phyloP scores from a whole-genome alignment of 129 eudicot species.

The Apium graveolens region DNA sequence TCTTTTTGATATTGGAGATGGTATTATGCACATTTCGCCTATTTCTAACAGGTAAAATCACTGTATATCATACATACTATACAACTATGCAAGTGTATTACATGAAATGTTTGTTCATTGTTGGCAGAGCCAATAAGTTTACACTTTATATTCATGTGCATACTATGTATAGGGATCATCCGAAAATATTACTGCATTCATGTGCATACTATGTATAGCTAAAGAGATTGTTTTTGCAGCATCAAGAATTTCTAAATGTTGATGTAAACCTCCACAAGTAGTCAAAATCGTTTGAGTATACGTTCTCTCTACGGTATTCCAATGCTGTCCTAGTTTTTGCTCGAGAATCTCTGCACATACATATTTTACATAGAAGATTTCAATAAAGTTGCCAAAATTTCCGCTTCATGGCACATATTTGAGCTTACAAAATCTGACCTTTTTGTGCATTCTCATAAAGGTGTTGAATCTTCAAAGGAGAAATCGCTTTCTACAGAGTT shows the following conservation, averaged over 20 bases:
- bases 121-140: neutral
- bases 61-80: no score
- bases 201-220: no score
- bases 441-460: slow-evolving; percentile 5
- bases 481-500: slow-evolving; percentile 31
- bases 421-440: slow-evolving; percentile 30
- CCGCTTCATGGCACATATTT: neutral
- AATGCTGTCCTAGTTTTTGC: neutral
- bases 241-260: neutral
- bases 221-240: neutral
- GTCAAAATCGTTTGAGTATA: neutral
- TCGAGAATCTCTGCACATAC: neutral
- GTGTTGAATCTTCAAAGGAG: slow-evolving; percentile 21
- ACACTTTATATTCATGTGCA: no score
- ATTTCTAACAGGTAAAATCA: no score
- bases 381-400: neutral
- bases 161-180: no score
- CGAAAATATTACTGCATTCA: no score
- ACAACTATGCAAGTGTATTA: no score
- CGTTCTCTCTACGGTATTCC: neutral
- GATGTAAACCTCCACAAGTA: neutral
- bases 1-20: no score
- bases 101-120: no score
- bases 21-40: no score
- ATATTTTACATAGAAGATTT: neutral